phyloP scores from a whole-genome alignment of 257 asterid genomes.

The Nicotiana tabacum region DNA sequence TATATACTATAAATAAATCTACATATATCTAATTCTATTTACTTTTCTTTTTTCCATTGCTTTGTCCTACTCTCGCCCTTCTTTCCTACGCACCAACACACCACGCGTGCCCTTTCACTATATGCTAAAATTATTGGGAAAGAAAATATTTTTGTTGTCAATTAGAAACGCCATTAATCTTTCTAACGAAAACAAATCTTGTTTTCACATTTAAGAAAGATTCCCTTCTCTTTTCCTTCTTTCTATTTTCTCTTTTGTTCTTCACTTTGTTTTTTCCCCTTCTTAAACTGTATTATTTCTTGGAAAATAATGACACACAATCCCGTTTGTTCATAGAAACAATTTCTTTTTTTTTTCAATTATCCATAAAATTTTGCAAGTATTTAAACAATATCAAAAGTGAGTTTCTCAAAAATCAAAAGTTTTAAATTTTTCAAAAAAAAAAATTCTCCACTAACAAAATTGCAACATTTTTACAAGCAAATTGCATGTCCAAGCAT shows the following conservation, averaged over 20 bases:
- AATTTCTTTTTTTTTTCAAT: too few species aligned
- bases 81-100: not conserved
- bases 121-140: conserved; percentile 5
- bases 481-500: too few species aligned
- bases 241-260: not conserved
- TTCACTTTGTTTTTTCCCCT: not conserved
- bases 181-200: not conserved
- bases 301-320: too few species aligned
- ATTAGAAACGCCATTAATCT: not conserved
- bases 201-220: not conserved
- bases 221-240: not conserved
- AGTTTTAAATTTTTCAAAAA: too few species aligned
- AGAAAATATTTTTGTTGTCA: not conserved
- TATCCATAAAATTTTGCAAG: too few species aligned
- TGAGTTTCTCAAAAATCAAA: too few species aligned
- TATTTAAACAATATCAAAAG: too few species aligned
- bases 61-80: conserved; percentile 8
- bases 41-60: not conserved
- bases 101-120: conserved; percentile 7
- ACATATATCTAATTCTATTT: not conserved
- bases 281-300: too few species aligned
- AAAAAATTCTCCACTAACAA: too few species aligned
- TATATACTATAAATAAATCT: not conserved
- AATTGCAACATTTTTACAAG: too few species aligned
- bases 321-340: too few species aligned